Evolutionary conservation across 768 basidiomycete genomes (phyloP).

Genomic region (Leccinum boreale): DNA sequence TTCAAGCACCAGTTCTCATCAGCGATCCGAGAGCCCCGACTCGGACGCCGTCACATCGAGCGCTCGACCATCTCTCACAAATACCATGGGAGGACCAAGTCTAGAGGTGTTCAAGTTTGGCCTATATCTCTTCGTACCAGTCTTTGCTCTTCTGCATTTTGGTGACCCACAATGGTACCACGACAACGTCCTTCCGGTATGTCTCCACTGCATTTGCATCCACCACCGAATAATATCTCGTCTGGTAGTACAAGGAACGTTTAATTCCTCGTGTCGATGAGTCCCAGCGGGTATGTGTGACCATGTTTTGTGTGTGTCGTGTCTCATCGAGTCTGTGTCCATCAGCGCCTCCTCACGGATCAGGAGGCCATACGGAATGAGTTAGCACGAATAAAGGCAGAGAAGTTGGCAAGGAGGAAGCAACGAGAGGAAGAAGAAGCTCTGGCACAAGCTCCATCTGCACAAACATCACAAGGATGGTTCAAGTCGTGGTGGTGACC

Average conservation of each 20-base stretch:
- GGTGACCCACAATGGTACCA: constrained; percentile 89
- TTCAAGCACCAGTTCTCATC: too few species aligned
- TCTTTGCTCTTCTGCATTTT: constrained; percentile 77
- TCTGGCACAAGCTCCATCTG: constrained; percentile 13
- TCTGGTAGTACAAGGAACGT: constrained; percentile 62
- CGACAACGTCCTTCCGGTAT: constrained; percentile 68
- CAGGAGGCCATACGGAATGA: constrained; percentile 61
- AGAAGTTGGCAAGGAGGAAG: constrained; percentile 44
- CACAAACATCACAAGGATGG: constrained; percentile 24
- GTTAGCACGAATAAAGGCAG: constrained; percentile 66
- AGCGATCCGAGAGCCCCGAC: too few species aligned
- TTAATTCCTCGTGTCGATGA: constrained; percentile 65
- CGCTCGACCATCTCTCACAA: not conserved
- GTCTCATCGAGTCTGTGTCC: constrained; percentile 10
- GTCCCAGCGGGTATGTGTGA: constrained; percentile 44
- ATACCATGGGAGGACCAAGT: not conserved
- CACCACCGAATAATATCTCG: not conserved
- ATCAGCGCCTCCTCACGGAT: constrained; percentile 61
- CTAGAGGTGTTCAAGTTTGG: not conserved
- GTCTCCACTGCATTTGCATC: constrained; percentile 16
- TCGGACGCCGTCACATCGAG: too few species aligned
- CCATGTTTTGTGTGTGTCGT: not conserved
- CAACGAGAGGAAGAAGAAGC: constrained; percentile 41
- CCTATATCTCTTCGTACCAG: constrained; percentile 81
- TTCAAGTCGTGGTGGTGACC: constrained; percentile 25